Evolutionary conservation across 768 basidiomycete species (phyloP).

Genomic region (Hericium alpestre): DNA sequence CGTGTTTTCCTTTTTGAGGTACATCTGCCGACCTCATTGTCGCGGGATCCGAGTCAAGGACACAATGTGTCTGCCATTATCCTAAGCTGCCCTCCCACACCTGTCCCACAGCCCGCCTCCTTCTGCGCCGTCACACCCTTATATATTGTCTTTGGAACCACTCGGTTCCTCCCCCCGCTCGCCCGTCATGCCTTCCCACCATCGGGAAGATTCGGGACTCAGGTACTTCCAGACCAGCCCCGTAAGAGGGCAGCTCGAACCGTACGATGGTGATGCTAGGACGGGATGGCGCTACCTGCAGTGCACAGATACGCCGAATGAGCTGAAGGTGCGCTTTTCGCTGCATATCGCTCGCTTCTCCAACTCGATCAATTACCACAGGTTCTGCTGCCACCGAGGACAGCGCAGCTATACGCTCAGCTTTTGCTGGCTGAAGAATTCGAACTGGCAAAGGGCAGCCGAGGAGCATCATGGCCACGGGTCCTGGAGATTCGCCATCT

Average conservation of each 20-base stretch:
- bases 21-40: too few species aligned
- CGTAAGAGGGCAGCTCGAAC: slow-evolving; percentile 66
- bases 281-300: slow-evolving; percentile 66
- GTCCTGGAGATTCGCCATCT: slow-evolving; percentile 66
- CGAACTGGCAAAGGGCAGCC: slow-evolving; percentile 46
- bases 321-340: slow-evolving; percentile 46
- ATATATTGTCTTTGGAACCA: neutral
- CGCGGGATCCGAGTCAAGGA: neutral
- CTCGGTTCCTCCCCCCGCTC: neutral
- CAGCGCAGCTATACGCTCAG: slow-evolving; percentile 54
- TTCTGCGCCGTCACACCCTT: neutral
- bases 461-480: slow-evolving; percentile 51
- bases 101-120: neutral
- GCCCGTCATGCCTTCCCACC: slow-evolving; percentile 8
- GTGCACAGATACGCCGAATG: slow-evolving; percentile 66
- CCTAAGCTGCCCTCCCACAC: neutral
- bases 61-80: neutral
- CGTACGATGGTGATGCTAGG: slow-evolving; percentile 38
- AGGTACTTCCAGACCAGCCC: slow-evolving; percentile 55
- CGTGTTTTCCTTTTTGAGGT: neutral
- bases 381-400: slow-evolving; percentile 62
- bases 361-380: slow-evolving; percentile 17
- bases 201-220: slow-evolving; percentile 16
- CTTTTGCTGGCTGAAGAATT: slow-evolving; percentile 50
- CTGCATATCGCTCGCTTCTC: slow-evolving; percentile 1